These are phyloP conservation scores for Suzukiozyma palmioleophila DNA, from an alignment of 1,139 yeast species.

Conservation along the genomic window DNA sequence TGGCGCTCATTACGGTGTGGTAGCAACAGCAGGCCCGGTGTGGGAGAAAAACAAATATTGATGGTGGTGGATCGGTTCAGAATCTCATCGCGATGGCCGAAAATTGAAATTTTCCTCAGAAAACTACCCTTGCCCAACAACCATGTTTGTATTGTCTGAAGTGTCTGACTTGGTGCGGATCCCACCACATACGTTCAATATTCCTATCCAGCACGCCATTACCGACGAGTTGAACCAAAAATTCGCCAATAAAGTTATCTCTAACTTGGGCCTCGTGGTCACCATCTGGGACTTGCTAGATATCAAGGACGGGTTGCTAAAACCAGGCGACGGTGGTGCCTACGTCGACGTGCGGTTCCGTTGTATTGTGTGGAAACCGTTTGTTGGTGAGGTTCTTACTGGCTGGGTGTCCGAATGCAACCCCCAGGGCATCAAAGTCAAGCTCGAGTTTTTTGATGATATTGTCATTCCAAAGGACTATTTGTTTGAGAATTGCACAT, in stretches of 20 bases:
- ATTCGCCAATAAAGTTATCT: conserved; percentile 78
- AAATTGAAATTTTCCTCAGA: background rate
- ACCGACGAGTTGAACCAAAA: conserved; percentile 79
- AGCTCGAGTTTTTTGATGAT: conserved; percentile 87
- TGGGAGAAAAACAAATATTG: background rate
- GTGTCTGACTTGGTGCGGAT: conserved; percentile 80
- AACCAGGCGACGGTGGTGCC: conserved; percentile 95
- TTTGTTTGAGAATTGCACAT: conserved; percentile 75
- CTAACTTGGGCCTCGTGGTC: conserved; percentile 78
- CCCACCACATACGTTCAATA: conserved; percentile 79
- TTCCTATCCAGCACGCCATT: conserved; percentile 66
- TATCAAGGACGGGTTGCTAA: conserved; percentile 81
- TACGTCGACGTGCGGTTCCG: conserved; percentile 74
- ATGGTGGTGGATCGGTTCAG: background rate
- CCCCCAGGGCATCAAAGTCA: conserved; percentile 78
- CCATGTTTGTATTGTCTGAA: conserved; percentile 80
- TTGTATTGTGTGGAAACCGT: conserved; percentile 83
- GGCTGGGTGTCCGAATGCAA: conserved; percentile 93
- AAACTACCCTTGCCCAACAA: background rate
- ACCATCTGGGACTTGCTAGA: conserved; percentile 78
- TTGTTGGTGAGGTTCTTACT: conserved; percentile 86
- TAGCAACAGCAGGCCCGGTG: too few relatives aligned
- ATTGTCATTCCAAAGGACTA: conserved; percentile 79
- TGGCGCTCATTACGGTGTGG: background rate
- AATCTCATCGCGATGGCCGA: background rate